Evolutionary conservation across 2,329 filamentous ascomycete species (phyloP).

Genomic region (Colletotrichum abscissum): DNA sequence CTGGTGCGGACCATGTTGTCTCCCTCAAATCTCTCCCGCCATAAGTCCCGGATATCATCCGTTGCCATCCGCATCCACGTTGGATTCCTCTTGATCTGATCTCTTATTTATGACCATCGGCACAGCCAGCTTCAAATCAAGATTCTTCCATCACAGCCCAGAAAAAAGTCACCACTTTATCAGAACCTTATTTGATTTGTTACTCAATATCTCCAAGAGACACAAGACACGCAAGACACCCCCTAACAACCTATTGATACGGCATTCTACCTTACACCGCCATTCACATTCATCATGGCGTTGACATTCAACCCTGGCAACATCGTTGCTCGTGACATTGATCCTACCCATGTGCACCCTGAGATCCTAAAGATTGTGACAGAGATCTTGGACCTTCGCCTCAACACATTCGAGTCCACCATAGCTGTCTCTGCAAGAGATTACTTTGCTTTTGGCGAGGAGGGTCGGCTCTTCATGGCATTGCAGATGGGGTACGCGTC

Average conservation of each 20-base stretch:
- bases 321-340: constrained; percentile 23
- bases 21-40: constrained; percentile 17
- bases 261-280: constrained; percentile 5
- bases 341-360: constrained; percentile 16
- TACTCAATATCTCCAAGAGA: not conserved
- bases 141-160: not conserved
- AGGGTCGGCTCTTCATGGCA: constrained; percentile 29
- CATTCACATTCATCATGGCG: not conserved
- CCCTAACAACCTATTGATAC: not conserved
- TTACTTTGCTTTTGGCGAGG: constrained; percentile 23
- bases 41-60: not conserved
- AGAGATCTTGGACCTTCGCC: constrained; percentile 21
- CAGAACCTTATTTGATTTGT: not conserved
- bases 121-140: not conserved
- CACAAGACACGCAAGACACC: not conserved
- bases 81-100: not conserved
- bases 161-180: not conserved
- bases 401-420: constrained; percentile 30
- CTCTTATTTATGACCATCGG: constrained; percentile 20
- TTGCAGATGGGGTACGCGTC: constrained; percentile 23
- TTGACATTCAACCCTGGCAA: constrained; percentile 26
- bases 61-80: not conserved
- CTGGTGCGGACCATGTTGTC: not conserved
- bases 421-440: constrained; percentile 20
- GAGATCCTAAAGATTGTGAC: constrained; percentile 17